Percentiles rank a stretch among this genome's conserved stretches.
Evolutionary conservation across 495 filamentous ascomycete genomes (phyloP).

Genomic region (Amorphotheca resinae): DNA sequence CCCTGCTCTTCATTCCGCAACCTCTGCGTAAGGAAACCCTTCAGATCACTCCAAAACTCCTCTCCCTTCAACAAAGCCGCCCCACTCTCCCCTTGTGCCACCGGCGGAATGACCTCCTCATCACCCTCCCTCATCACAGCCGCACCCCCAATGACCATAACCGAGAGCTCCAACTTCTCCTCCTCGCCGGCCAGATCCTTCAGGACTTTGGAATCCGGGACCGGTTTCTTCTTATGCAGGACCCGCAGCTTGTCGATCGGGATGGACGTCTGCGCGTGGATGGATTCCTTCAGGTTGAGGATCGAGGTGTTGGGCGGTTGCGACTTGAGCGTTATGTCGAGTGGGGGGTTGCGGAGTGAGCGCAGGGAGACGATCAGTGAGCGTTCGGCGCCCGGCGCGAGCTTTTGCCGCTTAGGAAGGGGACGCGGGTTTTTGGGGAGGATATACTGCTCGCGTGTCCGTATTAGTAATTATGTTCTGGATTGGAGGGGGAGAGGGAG

Average conservation of each 20-base stretch:
- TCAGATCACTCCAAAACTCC: conserved; percentile 81
- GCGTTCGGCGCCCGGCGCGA: conserved; percentile 31
- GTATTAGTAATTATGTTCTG: background rate
- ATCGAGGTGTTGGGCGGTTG: conserved; percentile 52
- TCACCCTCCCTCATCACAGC: conserved; percentile 20
- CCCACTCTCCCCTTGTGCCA: conserved; percentile 43
- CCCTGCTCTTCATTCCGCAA: conserved; percentile 60
- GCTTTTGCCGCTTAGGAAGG: conserved; percentile 33
- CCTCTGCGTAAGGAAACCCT: conserved; percentile 65
- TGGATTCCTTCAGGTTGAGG: conserved; percentile 54
- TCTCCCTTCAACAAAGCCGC: conserved; percentile 49
- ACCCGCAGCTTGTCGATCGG: conserved; percentile 66
- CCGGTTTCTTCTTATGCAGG: conserved; percentile 71
- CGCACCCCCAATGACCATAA: conserved; percentile 76
- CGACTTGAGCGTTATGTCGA: conserved; percentile 48
- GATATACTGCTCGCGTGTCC: conserved; percentile 28
- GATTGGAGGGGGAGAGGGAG: background rate
- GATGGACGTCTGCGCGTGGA: conserved; percentile 38
- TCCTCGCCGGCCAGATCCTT: conserved; percentile 38
- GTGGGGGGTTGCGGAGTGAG: conserved; percentile 58
- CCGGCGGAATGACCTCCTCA: conserved; percentile 24
- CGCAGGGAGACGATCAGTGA: conserved; percentile 50
- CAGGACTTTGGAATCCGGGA: conserved; percentile 53
- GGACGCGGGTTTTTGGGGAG: conserved; percentile 34
- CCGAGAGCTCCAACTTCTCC: conserved; percentile 54